Percentiles rank a stretch among this genome's conserved stretches.
phyloP scores from a whole-genome alignment of 1,284 basidiomycete genomes.

The Fomes fomentarius region DNA sequence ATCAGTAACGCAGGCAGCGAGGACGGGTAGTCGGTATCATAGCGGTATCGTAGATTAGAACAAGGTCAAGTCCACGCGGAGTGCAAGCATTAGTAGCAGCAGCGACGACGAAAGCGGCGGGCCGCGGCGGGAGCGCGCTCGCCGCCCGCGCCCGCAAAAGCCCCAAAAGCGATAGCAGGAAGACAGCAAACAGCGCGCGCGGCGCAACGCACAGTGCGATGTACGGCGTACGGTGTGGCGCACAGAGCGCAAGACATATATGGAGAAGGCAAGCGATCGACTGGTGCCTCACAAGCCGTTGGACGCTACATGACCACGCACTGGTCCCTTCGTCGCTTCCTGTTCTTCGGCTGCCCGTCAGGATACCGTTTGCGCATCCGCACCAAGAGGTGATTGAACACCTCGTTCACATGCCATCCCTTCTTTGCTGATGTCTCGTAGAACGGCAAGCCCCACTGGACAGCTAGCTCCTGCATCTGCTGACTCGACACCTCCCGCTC shows the following conservation, averaged over 20 bases:
- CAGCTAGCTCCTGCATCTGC: constrained; percentile 67
- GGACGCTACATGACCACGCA: constrained; percentile 64
- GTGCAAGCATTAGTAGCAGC: neutral
- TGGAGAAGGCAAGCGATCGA: neutral
- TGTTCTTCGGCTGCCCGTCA: constrained; percentile 39
- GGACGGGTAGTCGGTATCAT: neutral
- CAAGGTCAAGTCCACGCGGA: neutral
- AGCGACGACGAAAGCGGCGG: neutral
- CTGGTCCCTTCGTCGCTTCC: constrained; percentile 28
- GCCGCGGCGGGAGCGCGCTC: neutral
- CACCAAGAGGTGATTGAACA: constrained; percentile 77
- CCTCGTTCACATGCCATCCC: constrained; percentile 79
- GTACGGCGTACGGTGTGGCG: no score
- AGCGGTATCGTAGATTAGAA: constrained; percentile 1
- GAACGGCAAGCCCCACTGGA: constrained; percentile 75
- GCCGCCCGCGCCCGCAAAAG: neutral
- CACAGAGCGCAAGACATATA: neutral
- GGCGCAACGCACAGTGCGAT: neutral
- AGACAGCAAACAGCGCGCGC: neutral
- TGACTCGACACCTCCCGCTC: constrained; percentile 80
- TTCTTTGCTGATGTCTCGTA: constrained; percentile 86
- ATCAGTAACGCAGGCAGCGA: neutral
- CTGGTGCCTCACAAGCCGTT: no score
- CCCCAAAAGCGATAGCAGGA: neutral
- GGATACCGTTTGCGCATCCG: constrained; percentile 76